Evolutionary conservation across 805 yeast genomes (phyloP), one percentile per base, ranked within the genome.

Genomic region (Debaryomyces hansenii): DNA sequence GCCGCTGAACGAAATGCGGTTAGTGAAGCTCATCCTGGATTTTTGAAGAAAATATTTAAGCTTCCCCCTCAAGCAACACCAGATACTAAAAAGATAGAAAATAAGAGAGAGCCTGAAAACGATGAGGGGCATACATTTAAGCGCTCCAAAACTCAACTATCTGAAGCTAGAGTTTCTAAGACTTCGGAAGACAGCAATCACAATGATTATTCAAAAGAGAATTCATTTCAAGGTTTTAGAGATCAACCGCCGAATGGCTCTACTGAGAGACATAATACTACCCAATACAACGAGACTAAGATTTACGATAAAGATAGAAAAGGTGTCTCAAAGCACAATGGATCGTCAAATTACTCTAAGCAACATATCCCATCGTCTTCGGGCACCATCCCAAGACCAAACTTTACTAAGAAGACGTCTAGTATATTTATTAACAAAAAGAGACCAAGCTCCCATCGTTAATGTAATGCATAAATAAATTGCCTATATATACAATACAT

Each of bases 1-100:
- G 96, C 96, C 0, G 64, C 68, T 32, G 55, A 62, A 0, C 71
- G 96, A 49, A 57, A 56, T 9, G 57, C 58, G 42, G 59, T 72
- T 4, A 42, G 60, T 1, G 46, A 56, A 12, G 77, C 75, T 1
- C 54, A 49, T 14, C 69, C 72, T 4, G 75, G 75, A 4, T 73
- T 73, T 37, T 56, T 72, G 36, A 53, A 44, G 18, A 48, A 45
- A n/a, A 34, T 20, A 9, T 21, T 27, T 15, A 20, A 41, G 18
- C 24, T 20, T 3, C 16, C 6, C 11, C 14, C 2, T 37, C 15
- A 9, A 24, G 6, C 20, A 9, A 15, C 18, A 10, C 11, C n/a
- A 20, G 1, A 20, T 14, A 8, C 4, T 20, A 28, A 37, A 37
- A 20, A 15, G 35, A 32, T 32, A 16, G 40, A 37, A 9, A 20